These are phyloP conservation scores for Anaeromyces robustus DNA, from an alignment of 192 early-diverging fungal genomes.

Conservation along the genomic window DNA sequence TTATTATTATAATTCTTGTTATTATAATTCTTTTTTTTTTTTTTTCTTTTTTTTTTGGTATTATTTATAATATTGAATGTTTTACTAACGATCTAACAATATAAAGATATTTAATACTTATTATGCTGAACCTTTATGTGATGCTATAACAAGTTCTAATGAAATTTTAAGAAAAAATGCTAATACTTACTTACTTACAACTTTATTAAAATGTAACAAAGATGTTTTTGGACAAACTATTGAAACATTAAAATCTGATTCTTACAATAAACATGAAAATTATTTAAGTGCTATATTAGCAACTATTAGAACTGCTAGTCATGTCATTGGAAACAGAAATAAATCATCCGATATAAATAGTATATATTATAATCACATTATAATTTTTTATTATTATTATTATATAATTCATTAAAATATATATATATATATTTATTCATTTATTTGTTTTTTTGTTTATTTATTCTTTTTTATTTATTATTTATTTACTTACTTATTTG, in stretches of 20 bases:
- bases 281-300: not conserved
- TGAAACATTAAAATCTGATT: not conserved
- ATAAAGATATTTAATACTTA: not conserved
- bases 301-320: not conserved
- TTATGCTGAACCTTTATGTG: not conserved
- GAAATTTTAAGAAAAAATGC: not conserved
- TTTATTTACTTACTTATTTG: no score
- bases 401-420: no score
- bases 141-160: not conserved
- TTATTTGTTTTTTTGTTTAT: no score
- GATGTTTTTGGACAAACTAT: not conserved
- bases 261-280: not conserved
- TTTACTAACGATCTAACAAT: no score
- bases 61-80: no score
- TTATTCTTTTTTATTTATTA: no score
- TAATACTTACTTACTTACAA: not conserved
- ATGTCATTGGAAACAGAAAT: not conserved
- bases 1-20: no score
- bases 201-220: not conserved
- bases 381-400: no score
- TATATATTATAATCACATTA: no score
- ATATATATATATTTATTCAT: no score
- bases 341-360: not conserved
- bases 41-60: no score
- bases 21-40: no score